Evolutionary conservation across 805 yeast species (phyloP).

Genomic region (Ogataea kodamae): DNA sequence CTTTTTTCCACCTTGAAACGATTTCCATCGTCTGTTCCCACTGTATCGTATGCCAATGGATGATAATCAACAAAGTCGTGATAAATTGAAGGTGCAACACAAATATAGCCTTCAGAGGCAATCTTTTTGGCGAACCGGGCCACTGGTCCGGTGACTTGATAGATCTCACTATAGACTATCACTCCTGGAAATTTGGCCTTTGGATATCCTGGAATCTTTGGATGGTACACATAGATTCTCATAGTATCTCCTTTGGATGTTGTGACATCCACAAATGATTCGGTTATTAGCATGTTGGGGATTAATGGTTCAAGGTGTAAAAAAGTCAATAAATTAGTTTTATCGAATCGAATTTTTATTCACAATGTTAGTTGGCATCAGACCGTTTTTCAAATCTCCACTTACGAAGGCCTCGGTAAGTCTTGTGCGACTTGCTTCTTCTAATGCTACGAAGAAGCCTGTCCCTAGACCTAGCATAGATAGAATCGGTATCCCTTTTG

Average conservation of each 20-base stretch:
- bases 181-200: constrained; percentile 79
- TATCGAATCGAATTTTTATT: constrained; percentile 1
- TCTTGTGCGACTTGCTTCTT: constrained; percentile 16
- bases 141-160: constrained; percentile 82
- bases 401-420: constrained; percentile 2
- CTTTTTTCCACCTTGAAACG: constrained; percentile 63
- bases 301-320: constrained; percentile 6
- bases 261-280: constrained; percentile 57
- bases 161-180: constrained; percentile 72
- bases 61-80: constrained; percentile 66
- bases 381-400: background rate
- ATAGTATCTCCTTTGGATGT: constrained; percentile 66
- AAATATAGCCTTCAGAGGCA: constrained; percentile 77
- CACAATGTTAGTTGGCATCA: constrained; percentile 7
- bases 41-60: constrained; percentile 63
- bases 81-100: constrained; percentile 75
- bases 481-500: constrained; percentile 35
- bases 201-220: constrained; percentile 70
- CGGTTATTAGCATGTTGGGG: constrained; percentile 61
- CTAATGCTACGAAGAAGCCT: constrained; percentile 17
- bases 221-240: constrained; percentile 64
- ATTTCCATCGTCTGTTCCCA: constrained; percentile 77
- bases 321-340: background rate
- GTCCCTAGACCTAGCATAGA: constrained; percentile 31
- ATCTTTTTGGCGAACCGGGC: constrained; percentile 71